Evolutionary conservation across 1,284 basidiomycete genomes (phyloP).

Genomic region (Lentinula novae-zelandiae): DNA sequence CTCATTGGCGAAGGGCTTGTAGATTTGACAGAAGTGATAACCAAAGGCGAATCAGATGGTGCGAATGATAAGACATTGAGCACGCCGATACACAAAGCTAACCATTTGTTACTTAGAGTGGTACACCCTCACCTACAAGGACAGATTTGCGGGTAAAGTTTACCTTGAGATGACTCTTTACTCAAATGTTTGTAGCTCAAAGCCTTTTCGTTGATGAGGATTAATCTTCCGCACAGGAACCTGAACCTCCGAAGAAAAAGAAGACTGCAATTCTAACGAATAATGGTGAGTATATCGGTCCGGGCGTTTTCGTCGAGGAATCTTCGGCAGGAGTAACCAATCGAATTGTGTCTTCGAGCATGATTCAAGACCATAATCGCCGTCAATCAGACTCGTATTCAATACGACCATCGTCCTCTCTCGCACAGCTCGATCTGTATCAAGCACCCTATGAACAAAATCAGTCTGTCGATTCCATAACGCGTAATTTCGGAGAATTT

Average conservation of each 20-base stretch:
- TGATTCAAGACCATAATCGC: conserved; percentile 35
- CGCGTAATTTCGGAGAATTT: conserved; percentile 65
- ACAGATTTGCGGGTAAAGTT: conserved; percentile 91
- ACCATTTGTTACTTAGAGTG: conserved; percentile 62
- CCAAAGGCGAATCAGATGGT: conserved; percentile 97
- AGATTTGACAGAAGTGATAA: conserved; percentile 86
- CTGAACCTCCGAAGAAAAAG: conserved; percentile 65
- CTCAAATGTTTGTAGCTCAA: conserved; percentile 74
- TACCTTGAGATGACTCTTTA: conserved; percentile 95
- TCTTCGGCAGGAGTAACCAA: conserved; percentile 32
- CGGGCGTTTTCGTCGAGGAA: conserved; percentile 57
- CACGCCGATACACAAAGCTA: conserved; percentile 8
- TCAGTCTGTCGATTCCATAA: conserved; percentile 46
- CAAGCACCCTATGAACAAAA: conserved; percentile 63
- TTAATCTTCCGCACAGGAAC: conserved; percentile 45
- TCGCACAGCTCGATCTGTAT: conserved; percentile 66
- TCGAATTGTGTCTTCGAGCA: conserved; percentile 34
- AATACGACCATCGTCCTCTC: conserved; percentile 54
- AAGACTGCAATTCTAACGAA: conserved; percentile 24
- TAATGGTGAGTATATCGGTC: conserved; percentile 69
- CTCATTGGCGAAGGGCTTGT: conserved; percentile 91
- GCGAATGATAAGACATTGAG: conserved; percentile 8
- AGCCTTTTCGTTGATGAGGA: conserved; percentile 1
- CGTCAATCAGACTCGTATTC: conserved; percentile 42
- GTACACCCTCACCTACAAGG: conserved; percentile 87